Evolutionary conservation across 768 basidiomycete genomes (phyloP).

Genomic region (Mycena belliarum): DNA sequence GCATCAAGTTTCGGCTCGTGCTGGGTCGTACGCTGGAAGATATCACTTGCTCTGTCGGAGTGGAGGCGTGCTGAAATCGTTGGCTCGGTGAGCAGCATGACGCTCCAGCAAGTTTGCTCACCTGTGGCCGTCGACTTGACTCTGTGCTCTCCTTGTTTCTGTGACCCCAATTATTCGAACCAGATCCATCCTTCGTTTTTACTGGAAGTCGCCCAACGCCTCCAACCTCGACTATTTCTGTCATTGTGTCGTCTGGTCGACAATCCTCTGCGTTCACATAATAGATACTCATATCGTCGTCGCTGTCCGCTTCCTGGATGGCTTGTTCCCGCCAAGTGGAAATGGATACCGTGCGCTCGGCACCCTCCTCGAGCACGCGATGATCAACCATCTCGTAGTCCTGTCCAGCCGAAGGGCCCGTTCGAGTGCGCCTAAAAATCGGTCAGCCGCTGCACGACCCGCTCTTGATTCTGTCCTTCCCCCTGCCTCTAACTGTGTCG

Average conservation of each 20-base stretch:
- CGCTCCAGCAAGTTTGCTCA: neutral
- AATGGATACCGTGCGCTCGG: constrained; percentile 54
- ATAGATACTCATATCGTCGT: constrained; percentile 48
- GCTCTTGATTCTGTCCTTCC: constrained; percentile 10
- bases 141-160: neutral
- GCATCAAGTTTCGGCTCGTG: neutral
- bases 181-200: neutral
- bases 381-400: constrained; percentile 45
- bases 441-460: neutral
- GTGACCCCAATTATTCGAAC: constrained; percentile 1
- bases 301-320: constrained; percentile 37
- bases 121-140: neutral
- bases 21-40: neutral
- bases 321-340: constrained; percentile 59
- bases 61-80: neutral
- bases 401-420: constrained; percentile 34
- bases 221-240: neutral
- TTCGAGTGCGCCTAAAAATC: neutral
- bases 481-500: too few species aligned
- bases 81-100: neutral
- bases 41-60: neutral
- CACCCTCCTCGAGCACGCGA: constrained; percentile 47
- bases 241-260: neutral
- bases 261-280: constrained; percentile 42
- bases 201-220: neutral